Evolutionary conservation across 441 rosid species (phyloP).

Genomic region (Gossypium schwendimanii): DNA sequence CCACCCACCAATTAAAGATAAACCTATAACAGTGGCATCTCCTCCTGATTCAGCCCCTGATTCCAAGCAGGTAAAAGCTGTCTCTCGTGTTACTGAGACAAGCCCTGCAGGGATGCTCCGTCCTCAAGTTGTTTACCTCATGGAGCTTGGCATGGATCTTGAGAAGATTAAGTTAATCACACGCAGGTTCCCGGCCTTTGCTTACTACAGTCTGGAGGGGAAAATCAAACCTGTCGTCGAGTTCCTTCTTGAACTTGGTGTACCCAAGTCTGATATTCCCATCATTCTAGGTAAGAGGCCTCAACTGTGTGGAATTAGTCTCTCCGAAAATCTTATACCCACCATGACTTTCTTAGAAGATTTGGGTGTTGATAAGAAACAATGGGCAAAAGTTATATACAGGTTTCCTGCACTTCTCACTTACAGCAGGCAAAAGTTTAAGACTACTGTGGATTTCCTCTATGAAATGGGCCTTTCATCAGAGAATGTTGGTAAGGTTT

Average conservation of each 20-base stretch:
- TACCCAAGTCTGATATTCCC: constrained; percentile 50
- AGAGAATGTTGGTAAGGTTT: constrained; percentile 49
- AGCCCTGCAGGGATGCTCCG: constrained; percentile 45
- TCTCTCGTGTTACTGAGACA: constrained; percentile 48
- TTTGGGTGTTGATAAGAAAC: constrained; percentile 57
- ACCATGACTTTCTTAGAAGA: constrained; percentile 63
- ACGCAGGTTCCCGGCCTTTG: constrained; percentile 51
- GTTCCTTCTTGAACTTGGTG: constrained; percentile 64
- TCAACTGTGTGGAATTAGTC: constrained; percentile 65
- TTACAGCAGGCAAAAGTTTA: constrained; percentile 59
- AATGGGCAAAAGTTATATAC: constrained; percentile 68
- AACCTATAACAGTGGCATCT: constrained; percentile 17
- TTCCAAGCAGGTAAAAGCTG: constrained; percentile 40
- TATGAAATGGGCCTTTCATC: constrained; percentile 47
- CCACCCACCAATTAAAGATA: constrained; percentile 37
- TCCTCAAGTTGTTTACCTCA: constrained; percentile 55
- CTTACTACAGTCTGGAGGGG: constrained; percentile 61
- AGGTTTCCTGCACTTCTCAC: constrained; percentile 64
- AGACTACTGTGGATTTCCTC: constrained; percentile 53
- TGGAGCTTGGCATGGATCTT: constrained; percentile 60
- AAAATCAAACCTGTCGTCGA: constrained; percentile 70
- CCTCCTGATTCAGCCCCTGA: constrained; percentile 23
- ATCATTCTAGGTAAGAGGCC: constrained; percentile 55
- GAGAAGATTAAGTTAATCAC: constrained; percentile 66
- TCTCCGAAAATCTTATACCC: constrained; percentile 54